Evolutionary conservation across 176 grass and related monocot species (phyloP).

Genomic region (Ensete ventricosum): DNA sequence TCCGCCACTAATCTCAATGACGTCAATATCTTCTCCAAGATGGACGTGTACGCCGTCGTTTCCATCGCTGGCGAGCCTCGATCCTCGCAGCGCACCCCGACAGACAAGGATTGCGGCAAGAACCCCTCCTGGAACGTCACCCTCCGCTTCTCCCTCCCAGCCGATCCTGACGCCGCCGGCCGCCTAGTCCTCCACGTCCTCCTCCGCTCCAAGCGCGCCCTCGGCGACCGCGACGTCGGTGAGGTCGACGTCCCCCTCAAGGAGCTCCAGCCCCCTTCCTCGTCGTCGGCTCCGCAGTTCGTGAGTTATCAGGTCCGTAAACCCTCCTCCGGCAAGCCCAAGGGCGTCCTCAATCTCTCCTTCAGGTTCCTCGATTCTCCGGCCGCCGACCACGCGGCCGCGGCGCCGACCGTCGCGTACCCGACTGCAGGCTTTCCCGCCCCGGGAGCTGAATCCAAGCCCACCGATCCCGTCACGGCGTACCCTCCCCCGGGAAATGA

Average conservation of each 20-base stretch:
- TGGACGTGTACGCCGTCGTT: constrained; percentile 52
- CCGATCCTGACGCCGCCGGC: constrained; percentile 1
- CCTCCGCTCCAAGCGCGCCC: constrained; percentile 28
- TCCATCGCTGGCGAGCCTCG: constrained; percentile 42
- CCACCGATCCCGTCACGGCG: background rate
- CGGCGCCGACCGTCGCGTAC: constrained; percentile 12
- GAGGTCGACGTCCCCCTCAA: constrained; percentile 49
- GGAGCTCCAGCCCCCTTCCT: constrained; percentile 21
- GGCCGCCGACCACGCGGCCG: background rate
- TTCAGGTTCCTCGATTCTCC: constrained; percentile 39
- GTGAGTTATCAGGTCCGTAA: constrained; percentile 66
- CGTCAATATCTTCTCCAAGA: constrained; percentile 46
- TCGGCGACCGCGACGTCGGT: constrained; percentile 46
- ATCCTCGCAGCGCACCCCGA: constrained; percentile 30
- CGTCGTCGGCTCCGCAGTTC: constrained; percentile 15
- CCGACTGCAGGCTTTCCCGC: background rate
- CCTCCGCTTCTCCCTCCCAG: constrained; percentile 32
- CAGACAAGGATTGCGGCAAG: constrained; percentile 34
- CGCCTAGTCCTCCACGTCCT: constrained; percentile 38
- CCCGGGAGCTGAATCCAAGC: background rate
- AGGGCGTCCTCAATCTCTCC: constrained; percentile 53
- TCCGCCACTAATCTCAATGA: constrained; percentile 71
- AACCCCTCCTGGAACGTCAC: constrained; percentile 43
- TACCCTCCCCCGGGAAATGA: background rate
- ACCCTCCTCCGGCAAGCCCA: constrained; percentile 33